Conservation (phyloP, 2,329 filamentous ascomycete species). For the Rhytidhysteron rufulum region DNA sequence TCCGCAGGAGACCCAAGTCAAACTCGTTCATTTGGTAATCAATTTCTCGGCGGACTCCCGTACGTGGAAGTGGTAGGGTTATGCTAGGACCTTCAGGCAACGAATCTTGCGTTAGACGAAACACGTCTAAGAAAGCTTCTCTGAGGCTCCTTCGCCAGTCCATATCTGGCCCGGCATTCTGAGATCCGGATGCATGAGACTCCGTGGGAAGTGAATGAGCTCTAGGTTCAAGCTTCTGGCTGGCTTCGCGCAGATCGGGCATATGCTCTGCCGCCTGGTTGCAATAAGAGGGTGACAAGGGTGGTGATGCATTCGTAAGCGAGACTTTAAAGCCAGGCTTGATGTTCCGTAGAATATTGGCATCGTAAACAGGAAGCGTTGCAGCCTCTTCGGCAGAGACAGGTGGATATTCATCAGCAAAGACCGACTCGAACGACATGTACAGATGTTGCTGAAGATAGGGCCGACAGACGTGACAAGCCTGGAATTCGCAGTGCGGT, state of each 20-base stretch:
- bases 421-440: conserved; percentile 42
- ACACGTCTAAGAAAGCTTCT: conserved; percentile 25
- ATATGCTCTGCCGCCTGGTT: too few relatives aligned
- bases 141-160: conserved; percentile 22
- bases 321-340: not conserved
- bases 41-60: conserved; percentile 19
- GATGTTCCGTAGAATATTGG: conserved; percentile 31
- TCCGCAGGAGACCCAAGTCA: conserved; percentile 22
- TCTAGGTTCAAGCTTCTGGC: conserved; percentile 25
- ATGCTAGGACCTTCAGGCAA: conserved; percentile 31
- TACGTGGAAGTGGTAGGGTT: conserved; percentile 24
- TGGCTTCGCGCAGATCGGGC: too few relatives aligned
- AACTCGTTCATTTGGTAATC: conserved; percentile 14
- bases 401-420: conserved; percentile 32
- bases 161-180: conserved; percentile 13
- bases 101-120: conserved; percentile 22
- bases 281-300: not conserved
- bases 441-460: conserved; percentile 47
- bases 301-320: not conserved
- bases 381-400: conserved; percentile 27
- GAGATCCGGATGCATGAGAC: conserved; percentile 18
- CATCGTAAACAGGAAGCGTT: conserved; percentile 34
- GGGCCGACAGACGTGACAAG: conserved; percentile 49
- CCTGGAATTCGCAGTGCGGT: conserved; percentile 39
- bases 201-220: conserved; percentile 27